Conservation (phyloP, 768 basidiomycete species). For the Lactifluus hygrophoroides region DNA sequence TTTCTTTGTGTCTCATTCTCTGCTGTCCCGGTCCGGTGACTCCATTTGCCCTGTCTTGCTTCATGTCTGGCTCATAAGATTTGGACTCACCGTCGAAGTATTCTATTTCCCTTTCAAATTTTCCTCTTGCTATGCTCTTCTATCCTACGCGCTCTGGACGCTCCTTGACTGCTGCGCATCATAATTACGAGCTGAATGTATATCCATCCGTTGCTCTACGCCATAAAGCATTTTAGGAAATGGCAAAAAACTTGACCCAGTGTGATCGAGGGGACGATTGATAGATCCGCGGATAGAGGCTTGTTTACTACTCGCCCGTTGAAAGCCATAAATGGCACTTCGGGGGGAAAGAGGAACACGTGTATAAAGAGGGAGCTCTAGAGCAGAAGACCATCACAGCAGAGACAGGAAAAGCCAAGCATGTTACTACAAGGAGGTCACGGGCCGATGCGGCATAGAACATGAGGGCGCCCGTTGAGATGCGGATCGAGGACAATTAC, state of each 20-base stretch:
- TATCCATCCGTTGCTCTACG: background rate
- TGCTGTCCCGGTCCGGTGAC: background rate
- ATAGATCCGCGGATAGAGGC: slow-evolving; percentile 4
- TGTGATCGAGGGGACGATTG: background rate
- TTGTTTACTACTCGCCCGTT: background rate
- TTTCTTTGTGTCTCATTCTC: background rate
- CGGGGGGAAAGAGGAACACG: background rate
- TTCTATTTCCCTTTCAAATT: background rate
- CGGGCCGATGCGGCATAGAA: background rate
- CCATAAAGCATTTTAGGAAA: background rate
- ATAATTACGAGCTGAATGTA: slow-evolving; percentile 6
- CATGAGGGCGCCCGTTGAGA: background rate
- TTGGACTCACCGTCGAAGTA: background rate
- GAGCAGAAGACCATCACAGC: too few relatives aligned
- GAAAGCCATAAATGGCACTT: background rate
- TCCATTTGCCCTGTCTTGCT: background rate
- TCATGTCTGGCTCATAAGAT: background rate
- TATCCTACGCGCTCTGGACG: slow-evolving; percentile 1
- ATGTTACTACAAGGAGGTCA: background rate
- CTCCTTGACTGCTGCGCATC: background rate
- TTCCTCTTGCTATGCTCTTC: background rate
- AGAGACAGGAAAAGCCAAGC: background rate
- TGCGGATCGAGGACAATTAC: slow-evolving; percentile 7
- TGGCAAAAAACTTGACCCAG: background rate
- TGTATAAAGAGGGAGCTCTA: background rate